phyloP scores from a whole-genome alignment of 352 stramenopile species.

The Phytophthora pseudosyringae region DNA sequence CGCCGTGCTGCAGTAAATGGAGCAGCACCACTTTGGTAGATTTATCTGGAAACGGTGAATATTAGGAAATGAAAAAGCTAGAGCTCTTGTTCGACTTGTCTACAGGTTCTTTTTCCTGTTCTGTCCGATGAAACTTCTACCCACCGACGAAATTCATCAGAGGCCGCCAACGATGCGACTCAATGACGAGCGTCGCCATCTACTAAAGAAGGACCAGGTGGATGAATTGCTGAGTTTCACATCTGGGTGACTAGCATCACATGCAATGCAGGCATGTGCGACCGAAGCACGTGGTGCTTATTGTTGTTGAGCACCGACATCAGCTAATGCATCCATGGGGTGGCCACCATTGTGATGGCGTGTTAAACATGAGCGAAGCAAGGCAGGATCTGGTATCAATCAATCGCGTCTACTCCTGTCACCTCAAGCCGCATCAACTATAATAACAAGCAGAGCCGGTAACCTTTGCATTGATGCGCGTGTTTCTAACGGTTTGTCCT shows the following conservation, averaged over 20 bases:
- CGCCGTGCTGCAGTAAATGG: constrained; percentile 30
- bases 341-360: too few species aligned
- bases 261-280: too few species aligned
- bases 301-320: too few species aligned
- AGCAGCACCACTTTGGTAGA: constrained; percentile 8
- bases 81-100: constrained; percentile 14
- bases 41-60: constrained; percentile 24
- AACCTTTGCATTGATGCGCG: constrained; percentile 1
- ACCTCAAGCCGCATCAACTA: neutral
- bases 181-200: too few species aligned
- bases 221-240: too few species aligned
- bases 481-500: constrained; percentile 14
- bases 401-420: neutral
- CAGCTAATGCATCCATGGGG: too few species aligned
- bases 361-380: too few species aligned
- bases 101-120: neutral
- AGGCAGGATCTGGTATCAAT: neutral
- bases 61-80: constrained; percentile 25
- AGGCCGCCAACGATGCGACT: too few species aligned
- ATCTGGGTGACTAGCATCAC: too few species aligned
- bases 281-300: too few species aligned
- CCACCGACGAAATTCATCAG: neutral
- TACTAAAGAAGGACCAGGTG: too few species aligned
- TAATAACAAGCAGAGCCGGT: neutral
- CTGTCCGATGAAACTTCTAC: neutral